Percentiles rank a stretch among this genome's conserved stretches.
phyloP scores from a whole-genome alignment of 306 rosid species.

The Cucurbita maxima region DNA sequence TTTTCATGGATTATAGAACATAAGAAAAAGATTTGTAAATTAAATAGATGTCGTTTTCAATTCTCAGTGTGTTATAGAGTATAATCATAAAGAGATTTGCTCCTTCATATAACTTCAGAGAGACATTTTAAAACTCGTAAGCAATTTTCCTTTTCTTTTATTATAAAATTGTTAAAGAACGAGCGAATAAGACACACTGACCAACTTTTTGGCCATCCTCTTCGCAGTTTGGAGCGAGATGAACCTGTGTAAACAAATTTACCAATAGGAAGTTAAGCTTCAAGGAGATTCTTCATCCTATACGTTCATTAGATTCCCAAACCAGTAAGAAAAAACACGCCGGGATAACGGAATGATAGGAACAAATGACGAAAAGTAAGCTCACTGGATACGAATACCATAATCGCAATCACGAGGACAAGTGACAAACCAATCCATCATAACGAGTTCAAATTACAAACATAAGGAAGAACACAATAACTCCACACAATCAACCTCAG shows the following conservation, averaged over 20 bases:
- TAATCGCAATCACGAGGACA: background rate
- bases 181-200: conserved; percentile 15
- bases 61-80: background rate
- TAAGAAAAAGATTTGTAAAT: background rate
- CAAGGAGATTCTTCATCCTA: background rate
- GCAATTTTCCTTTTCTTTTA: background rate
- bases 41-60: background rate
- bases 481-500: background rate
- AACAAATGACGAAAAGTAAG: background rate
- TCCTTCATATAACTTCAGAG: background rate
- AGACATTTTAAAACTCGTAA: background rate
- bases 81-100: background rate
- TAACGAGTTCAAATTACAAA: background rate
- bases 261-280: background rate
- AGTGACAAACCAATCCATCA: background rate
- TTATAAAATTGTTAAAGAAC: background rate
- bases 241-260: conserved; percentile 26
- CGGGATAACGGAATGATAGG: background rate
- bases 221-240: conserved; percentile 31
- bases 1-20: background rate
- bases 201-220: conserved; percentile 31
- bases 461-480: background rate
- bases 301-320: background rate
- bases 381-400: background rate
- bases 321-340: background rate